These are phyloP conservation scores for Lasiodiplodia sp. DNA, from an alignment of 2,329 filamentous ascomycete genomes.

Conservation along the genomic window DNA sequence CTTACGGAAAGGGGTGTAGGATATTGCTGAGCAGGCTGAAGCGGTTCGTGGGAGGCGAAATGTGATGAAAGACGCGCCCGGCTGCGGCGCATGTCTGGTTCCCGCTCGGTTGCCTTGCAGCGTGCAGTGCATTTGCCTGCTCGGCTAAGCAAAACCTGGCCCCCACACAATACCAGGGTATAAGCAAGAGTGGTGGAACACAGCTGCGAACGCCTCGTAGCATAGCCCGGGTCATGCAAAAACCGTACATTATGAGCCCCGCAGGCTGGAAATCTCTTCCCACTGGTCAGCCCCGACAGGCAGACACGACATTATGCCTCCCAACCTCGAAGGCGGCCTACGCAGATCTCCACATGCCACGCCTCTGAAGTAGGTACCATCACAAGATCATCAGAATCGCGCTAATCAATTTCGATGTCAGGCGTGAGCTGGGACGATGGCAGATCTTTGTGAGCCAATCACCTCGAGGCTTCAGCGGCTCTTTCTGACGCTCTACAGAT, in stretches of 20 bases:
- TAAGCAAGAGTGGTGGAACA: not conserved
- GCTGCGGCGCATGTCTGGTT: not conserved
- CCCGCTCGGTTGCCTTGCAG: slow-evolving; percentile 1
- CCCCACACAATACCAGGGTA: not conserved
- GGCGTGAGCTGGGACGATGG: slow-evolving; percentile 26
- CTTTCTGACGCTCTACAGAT: slow-evolving; percentile 36
- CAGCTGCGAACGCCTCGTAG: not conserved
- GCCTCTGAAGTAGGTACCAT: slow-evolving; percentile 7
- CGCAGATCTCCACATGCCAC: slow-evolving; percentile 1
- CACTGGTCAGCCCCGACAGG: not conserved
- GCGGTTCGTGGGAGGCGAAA: not conserved
- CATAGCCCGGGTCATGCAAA: not conserved
- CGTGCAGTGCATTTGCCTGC: not conserved
- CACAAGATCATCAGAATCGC: not conserved
- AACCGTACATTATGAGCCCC: slow-evolving; percentile 2
- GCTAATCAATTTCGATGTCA: not conserved
- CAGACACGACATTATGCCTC: not conserved
- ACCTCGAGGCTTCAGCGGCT: no score
- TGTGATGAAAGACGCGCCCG: not conserved
- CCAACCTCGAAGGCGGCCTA: not conserved
- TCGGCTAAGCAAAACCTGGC: not conserved
- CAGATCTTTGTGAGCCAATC: slow-evolving; percentile 27
- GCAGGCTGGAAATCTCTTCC: not conserved
- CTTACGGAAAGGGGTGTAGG: not conserved
- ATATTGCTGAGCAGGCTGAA: not conserved